A percentile compares a stretch with the other conserved stretches of the same genome.
Evolutionary conservation across 2,329 filamentous ascomycete genomes (phyloP).

Genomic region (Cladosporium sp.): DNA sequence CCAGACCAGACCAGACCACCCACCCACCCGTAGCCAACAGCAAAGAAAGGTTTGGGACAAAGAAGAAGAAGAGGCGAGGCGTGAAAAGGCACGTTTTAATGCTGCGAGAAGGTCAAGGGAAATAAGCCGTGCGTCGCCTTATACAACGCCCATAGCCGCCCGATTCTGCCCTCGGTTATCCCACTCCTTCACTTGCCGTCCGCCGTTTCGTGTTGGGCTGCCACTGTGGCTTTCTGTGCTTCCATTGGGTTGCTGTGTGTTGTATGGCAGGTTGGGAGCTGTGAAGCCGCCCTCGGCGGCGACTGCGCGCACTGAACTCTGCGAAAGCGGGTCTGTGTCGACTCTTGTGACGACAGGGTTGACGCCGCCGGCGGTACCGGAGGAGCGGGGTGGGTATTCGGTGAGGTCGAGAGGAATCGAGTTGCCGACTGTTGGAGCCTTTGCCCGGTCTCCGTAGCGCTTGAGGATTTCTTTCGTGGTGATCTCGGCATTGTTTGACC

Average conservation of each 20-base stretch:
- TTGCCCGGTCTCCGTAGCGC: slow-evolving; percentile 81
- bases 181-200: slow-evolving; percentile 10
- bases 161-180: slow-evolving; percentile 11
- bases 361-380: slow-evolving; percentile 31
- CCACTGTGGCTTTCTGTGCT: slow-evolving; percentile 16
- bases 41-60: not conserved
- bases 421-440: slow-evolving; percentile 53
- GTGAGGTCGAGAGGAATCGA: slow-evolving; percentile 54
- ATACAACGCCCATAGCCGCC: slow-evolving; percentile 1
- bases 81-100: not conserved
- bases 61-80: not conserved
- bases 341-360: slow-evolving; percentile 65
- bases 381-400: slow-evolving; percentile 34
- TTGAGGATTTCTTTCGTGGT: slow-evolving; percentile 97
- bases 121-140: not conserved
- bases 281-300: slow-evolving; percentile 30
- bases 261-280: slow-evolving; percentile 15
- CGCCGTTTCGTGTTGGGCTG: slow-evolving; percentile 12
- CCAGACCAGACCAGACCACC: not conserved
- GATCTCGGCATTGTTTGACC: slow-evolving; percentile 79
- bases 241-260: slow-evolving; percentile 13
- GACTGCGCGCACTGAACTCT: slow-evolving; percentile 76
- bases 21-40: not conserved
- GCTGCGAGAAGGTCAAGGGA: not conserved
- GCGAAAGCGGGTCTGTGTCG: slow-evolving; percentile 79